Conservation (phyloP, 768 basidiomycete species). For the Rhizopogon rudus region DNA sequence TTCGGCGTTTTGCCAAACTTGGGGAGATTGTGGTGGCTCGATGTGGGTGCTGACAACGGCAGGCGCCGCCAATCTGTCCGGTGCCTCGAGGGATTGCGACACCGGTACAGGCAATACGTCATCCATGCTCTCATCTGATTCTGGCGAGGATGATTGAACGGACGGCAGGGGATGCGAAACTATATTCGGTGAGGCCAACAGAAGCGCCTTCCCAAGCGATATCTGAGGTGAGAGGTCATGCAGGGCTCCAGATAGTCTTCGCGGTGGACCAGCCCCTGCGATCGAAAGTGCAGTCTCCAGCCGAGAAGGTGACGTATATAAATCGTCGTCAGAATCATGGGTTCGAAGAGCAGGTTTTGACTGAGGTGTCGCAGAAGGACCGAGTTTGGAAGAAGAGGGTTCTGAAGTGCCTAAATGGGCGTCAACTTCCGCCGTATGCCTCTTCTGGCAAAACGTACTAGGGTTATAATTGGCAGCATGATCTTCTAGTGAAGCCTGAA, state of each 20-base stretch:
- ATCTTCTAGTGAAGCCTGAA: constrained; percentile 55
- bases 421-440: neutral
- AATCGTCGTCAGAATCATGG: constrained; percentile 37
- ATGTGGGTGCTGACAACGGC: neutral
- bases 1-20: constrained; percentile 1
- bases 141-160: neutral
- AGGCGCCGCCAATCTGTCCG: neutral
- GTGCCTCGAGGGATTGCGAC: constrained; percentile 3
- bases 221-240: constrained; percentile 15
- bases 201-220: constrained; percentile 34
- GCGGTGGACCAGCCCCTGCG: constrained; percentile 48
- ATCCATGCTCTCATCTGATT: neutral
- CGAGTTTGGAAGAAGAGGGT: constrained; percentile 5
- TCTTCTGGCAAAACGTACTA: neutral
- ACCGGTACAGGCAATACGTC: neutral
- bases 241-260: constrained; percentile 8
- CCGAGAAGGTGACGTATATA: constrained; percentile 47
- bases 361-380: neutral
- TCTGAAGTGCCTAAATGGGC: neutral
- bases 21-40: neutral
- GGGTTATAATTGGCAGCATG: neutral
- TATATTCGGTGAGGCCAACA: constrained; percentile 19
- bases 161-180: neutral
- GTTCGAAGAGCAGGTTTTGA: neutral
- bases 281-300: constrained; percentile 67